These are phyloP conservation scores for Solanum pennellii DNA, from an alignment of 257 asterid species.

Conservation along the genomic window DNA sequence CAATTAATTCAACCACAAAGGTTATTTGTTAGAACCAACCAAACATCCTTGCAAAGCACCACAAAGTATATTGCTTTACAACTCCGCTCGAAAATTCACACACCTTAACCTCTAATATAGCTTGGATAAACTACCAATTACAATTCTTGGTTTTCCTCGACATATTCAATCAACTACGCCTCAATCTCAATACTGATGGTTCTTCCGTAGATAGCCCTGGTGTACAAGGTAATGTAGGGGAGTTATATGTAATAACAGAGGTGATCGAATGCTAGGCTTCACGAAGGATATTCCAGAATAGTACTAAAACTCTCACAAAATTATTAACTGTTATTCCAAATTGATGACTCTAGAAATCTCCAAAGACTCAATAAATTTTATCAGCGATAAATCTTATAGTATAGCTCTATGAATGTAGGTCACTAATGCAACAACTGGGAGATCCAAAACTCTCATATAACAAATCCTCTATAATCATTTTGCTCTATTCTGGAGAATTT, in stretches of 20 bases:
- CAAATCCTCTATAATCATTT: neutral
- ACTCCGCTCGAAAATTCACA: neutral
- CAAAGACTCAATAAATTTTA: neutral
- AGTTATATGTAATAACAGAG: neutral
- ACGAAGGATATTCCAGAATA: neutral
- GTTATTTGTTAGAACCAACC: neutral
- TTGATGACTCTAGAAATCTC: neutral
- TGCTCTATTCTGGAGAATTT: neutral
- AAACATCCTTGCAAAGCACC: neutral
- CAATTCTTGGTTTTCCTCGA: neutral
- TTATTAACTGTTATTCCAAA: neutral
- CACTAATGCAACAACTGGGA: neutral
- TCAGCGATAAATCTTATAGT: neutral
- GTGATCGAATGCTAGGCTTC: neutral
- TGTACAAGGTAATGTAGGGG: neutral
- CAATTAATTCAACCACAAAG: neutral
- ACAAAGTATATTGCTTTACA: neutral
- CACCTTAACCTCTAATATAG: neutral
- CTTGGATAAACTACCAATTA: neutral
- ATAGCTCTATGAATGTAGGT: neutral
- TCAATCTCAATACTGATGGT: neutral
- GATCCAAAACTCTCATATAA: neutral
- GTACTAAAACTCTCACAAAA: neutral
- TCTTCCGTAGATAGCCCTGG: neutral
- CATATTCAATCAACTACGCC: neutral